Evolutionary conservation across 2,329 filamentous ascomycete species (phyloP), one percentile per base, ranked within the genome.

Genomic region (Colletotrichum sojae): DNA sequence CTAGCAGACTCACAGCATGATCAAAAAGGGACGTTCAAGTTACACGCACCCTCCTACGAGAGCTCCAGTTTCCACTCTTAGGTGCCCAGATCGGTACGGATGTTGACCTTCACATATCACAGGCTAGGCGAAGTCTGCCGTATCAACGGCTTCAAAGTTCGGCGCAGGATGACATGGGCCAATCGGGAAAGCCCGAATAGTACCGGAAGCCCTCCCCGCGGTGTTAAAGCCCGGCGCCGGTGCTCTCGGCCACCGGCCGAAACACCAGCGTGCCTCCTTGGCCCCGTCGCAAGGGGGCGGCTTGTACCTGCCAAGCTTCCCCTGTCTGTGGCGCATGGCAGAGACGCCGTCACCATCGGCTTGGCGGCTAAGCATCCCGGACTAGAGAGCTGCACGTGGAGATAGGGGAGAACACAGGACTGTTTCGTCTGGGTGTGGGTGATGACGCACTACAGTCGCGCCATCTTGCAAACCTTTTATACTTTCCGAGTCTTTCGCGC

Each of bases 391-490:
- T 43, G 40, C 16, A 16, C 40, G 13, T 43, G 45, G 45, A 48
- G 16, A 20, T 18, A 10, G 45, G 15, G n/a, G 18, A 10, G 10
- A 6, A n/a, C 45, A 48, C 16, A n/a, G 43, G 15, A n/a, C 13
- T n/a, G 43, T n/a, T 45, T 15, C 15, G 43, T 36, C 31, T 36
- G 31, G 31, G 31, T 36, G n/a, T 18, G 18, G 16, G 18, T 48
- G 45, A 48, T 48, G 45, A 48, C 45, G 18, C 45, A 48, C 15
- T 18, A 16, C 45, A 6, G n/a, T 5, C 36, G 12, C 12, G 16
- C 31, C 16, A 45, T n/a, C 39, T 55, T 63, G 55, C 51, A 39
- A 55, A 22, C 25, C 45, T 45, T 25, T 36, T 36, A 36, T 36
- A 10, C 31, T 36, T 25, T 5, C 31, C 31, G 8, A 36, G 6